Percentiles rank a stretch among this genome's conserved stretches.
Evolutionary conservation across 2,329 filamentous ascomycete genomes (phyloP).

Genomic region (Nemania sp.): DNA sequence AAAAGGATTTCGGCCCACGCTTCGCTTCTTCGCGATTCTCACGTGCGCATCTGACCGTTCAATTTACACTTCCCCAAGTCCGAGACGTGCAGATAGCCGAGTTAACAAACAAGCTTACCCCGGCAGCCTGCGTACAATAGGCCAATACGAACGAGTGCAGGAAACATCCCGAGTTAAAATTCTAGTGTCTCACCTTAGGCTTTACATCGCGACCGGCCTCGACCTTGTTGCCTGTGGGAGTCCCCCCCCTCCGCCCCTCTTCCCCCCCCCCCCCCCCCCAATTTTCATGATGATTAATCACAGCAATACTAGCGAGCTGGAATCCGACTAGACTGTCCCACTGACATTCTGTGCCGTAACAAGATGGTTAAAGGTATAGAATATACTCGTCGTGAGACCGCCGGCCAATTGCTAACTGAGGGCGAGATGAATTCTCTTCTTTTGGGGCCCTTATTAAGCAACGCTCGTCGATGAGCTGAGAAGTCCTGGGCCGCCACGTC

Average conservation of each 20-base stretch:
- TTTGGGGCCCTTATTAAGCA: neutral
- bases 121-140: neutral
- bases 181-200: neutral
- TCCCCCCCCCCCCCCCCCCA: neutral
- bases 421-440: neutral
- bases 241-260: neutral
- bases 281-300: neutral
- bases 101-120: neutral
- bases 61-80: slow-evolving; percentile 22
- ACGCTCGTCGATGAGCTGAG: neutral
- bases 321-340: neutral
- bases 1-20: neutral
- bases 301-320: neutral
- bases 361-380: neutral
- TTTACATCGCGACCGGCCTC: neutral
- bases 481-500: neutral
- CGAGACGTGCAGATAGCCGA: slow-evolving; percentile 25
- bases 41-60: slow-evolving; percentile 10
- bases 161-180: neutral
- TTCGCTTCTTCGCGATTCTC: neutral
- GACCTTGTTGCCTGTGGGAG: neutral
- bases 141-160: neutral
- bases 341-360: neutral
- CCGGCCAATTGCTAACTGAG: neutral
- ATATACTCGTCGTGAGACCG: neutral